Evolutionary conservation across 2,329 filamentous ascomycete species (phyloP).

Genomic region (Dactylellina drechsleri): DNA sequence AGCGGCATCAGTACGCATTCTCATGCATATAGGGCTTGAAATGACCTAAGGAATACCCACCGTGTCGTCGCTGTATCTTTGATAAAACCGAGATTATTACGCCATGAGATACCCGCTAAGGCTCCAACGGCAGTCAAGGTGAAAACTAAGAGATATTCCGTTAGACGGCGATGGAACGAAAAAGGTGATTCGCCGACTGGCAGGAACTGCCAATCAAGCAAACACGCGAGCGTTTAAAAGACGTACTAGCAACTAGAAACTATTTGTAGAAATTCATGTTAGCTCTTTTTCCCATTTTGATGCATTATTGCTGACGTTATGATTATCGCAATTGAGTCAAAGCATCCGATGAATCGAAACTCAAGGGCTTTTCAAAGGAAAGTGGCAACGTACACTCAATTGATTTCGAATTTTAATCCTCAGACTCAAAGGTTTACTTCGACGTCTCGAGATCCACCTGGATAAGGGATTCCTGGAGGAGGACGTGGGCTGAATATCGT

Average conservation of each 20-base stretch:
- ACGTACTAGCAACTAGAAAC: slow-evolving; percentile 52
- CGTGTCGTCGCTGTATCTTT: slow-evolving; percentile 47
- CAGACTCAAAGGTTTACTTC: slow-evolving; percentile 29
- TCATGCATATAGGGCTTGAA: background rate
- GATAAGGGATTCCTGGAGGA: slow-evolving; percentile 36
- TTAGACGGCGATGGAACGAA: background rate
- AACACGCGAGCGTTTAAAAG: background rate
- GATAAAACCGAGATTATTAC: slow-evolving; percentile 51
- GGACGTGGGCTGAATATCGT: slow-evolving; percentile 6
- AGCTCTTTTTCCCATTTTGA: background rate
- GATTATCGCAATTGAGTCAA: background rate
- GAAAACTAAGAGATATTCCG: slow-evolving; percentile 29
- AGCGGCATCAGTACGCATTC: background rate
- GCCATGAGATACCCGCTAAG: slow-evolving; percentile 51
- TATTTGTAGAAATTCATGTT: background rate
- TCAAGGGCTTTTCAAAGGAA: background rate
- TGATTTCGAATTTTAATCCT: slow-evolving; percentile 52
- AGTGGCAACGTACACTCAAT: slow-evolving; percentile 40
- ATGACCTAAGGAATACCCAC: slow-evolving; percentile 3
- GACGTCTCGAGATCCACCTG: slow-evolving; percentile 36
- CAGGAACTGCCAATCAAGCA: too few relatives aligned
- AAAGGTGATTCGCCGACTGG: too few relatives aligned
- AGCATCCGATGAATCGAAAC: too few relatives aligned
- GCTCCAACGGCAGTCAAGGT: slow-evolving; percentile 48
- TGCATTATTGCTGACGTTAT: background rate